These are phyloP conservation scores for Papiliotrema fonsecae DNA, from an alignment of 1,284 basidiomycete species.

Conservation along the genomic window DNA sequence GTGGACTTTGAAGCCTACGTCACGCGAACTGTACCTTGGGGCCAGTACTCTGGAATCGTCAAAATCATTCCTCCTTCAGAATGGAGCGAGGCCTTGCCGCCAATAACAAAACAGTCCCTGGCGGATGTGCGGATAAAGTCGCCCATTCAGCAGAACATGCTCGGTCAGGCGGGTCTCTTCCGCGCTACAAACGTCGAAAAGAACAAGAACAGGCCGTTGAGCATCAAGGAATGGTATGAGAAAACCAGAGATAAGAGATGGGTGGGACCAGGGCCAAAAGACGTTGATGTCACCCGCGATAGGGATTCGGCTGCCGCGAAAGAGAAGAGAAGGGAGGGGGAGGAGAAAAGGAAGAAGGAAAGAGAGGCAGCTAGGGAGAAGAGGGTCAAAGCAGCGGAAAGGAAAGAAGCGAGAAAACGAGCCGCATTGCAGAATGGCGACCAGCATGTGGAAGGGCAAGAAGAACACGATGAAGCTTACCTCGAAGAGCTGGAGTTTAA, in stretches of 20 bases:
- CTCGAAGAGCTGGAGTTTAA: background rate
- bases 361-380: conserved; percentile 33
- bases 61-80: conserved; percentile 90
- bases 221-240: conserved; percentile 79
- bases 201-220: conserved; percentile 61
- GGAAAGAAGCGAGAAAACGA: conserved; percentile 43
- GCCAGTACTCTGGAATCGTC: conserved; percentile 78
- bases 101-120: conserved; percentile 60
- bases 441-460: conserved; percentile 29
- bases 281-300: conserved; percentile 26
- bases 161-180: conserved; percentile 77
- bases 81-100: conserved; percentile 72
- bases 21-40: conserved; percentile 79
- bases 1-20: conserved; percentile 82
- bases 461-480: conserved; percentile 3
- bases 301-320: conserved; percentile 37
- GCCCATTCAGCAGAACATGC: conserved; percentile 88
- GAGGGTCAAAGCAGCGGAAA: conserved; percentile 33
- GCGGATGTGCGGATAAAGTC: conserved; percentile 67
- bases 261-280: conserved; percentile 36
- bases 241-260: conserved; percentile 54
- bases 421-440: background rate
- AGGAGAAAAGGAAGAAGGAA: conserved; percentile 17
- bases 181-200: conserved; percentile 89
- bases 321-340: conserved; percentile 17